Conservation (phyloP, 805 yeast species). For the Candida caryicola region DNA sequence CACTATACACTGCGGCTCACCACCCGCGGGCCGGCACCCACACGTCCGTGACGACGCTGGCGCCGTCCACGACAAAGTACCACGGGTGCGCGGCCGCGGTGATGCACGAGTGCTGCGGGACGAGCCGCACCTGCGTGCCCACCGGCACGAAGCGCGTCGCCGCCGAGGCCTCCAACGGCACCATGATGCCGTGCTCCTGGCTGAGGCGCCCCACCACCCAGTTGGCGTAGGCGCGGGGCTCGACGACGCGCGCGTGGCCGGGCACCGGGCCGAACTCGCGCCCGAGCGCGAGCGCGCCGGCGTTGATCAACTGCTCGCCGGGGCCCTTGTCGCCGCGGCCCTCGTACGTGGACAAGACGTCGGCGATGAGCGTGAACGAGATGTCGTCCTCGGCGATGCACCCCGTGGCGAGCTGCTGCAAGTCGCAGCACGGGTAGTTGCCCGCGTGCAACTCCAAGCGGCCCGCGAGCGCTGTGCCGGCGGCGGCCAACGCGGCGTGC, state of each 20-base stretch:
- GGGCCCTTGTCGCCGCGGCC: conserved; percentile 48
- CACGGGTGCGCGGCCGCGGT: conserved; percentile 60
- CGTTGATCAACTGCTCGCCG: conserved; percentile 64
- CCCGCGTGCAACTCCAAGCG: conserved; percentile 77
- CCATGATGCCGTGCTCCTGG: conserved; percentile 77
- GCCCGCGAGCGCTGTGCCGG: conserved; percentile 26
- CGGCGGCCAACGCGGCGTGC: conserved; percentile 14
- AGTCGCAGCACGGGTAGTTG: conserved; percentile 67
- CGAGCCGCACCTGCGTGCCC: conserved; percentile 53
- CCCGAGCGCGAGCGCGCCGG: conserved; percentile 70
- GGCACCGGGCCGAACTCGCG: conserved; percentile 60
- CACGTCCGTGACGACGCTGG: conserved; percentile 51
- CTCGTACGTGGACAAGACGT: conserved; percentile 51
- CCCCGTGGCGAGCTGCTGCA: conserved; percentile 74
- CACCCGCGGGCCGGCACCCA: conserved; percentile 65
- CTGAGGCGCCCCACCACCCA: conserved; percentile 70
- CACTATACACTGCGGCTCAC: conserved; percentile 18
- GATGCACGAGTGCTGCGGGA: conserved; percentile 75
- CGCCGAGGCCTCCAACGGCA: conserved; percentile 35
- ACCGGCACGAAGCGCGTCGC: conserved; percentile 42
- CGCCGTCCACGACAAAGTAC: conserved; percentile 52
- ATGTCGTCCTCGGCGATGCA: conserved; percentile 28
- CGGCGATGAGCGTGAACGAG: conserved; percentile 18
- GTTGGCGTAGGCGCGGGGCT: conserved; percentile 42
- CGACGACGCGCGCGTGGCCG: conserved; percentile 55